These are phyloP conservation scores for Anthoceros angustus DNA, from an alignment of 225 moss, liverwort and hornwort genomes.

Conservation along the genomic window DNA sequence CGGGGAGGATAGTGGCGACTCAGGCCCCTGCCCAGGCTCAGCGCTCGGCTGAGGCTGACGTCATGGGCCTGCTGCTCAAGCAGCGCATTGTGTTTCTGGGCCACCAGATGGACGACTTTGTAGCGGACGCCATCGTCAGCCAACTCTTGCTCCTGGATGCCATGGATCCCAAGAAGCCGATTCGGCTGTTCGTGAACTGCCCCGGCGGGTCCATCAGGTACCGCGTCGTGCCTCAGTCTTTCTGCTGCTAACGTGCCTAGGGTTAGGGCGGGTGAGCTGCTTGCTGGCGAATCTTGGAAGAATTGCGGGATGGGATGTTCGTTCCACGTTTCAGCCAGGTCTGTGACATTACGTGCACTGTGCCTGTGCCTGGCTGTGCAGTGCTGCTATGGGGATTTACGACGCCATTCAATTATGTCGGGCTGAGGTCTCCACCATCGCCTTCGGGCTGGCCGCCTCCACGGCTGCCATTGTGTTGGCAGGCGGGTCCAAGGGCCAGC, in stretches of 20 bases:
- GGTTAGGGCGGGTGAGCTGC: too few relatives aligned
- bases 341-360: background rate
- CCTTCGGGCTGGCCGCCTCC: conserved; percentile 87
- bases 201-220: conserved; percentile 89
- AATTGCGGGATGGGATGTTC: too few relatives aligned
- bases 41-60: conserved; percentile 80
- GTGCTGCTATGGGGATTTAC: conserved; percentile 92
- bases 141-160: conserved; percentile 91
- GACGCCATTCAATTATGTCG: conserved; percentile 93
- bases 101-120: conserved; percentile 94
- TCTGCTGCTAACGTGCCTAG: background rate
- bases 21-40: conserved; percentile 40
- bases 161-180: conserved; percentile 71
- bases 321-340: too few relatives aligned
- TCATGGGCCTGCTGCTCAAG: conserved; percentile 72
- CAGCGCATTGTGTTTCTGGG: conserved; percentile 92
- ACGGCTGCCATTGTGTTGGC: conserved; percentile 88
- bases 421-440: conserved; percentile 79
- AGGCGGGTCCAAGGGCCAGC: conserved; percentile 74
- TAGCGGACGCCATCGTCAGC: conserved; percentile 83
- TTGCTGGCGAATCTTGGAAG: too few relatives aligned
- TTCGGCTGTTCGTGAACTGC: conserved; percentile 86
- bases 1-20: conserved; percentile 22
- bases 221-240: background rate
- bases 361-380: conserved; percentile 19